These are phyloP conservation scores for Colletotrichum spinosum DNA, from an alignment of 2,329 filamentous ascomycete genomes.

Conservation along the genomic window DNA sequence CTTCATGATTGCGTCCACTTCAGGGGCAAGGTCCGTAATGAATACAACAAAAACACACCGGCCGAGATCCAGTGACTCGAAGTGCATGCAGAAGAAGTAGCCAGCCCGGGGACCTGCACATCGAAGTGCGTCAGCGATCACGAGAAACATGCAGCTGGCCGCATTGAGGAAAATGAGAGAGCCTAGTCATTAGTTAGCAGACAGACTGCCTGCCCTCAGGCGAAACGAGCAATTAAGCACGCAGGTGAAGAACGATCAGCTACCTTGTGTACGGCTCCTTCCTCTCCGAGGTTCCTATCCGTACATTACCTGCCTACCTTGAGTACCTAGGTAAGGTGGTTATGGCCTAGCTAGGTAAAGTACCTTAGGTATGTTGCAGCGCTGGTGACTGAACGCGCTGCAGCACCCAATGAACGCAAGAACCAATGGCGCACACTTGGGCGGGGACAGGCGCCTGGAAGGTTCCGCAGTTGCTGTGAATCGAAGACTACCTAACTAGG, in stretches of 20 bases:
- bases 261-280: no score
- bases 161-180: neutral
- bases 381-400: no score
- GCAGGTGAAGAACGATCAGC: no score
- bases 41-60: no score
- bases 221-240: neutral
- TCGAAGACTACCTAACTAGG: constrained; percentile 16
- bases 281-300: no score
- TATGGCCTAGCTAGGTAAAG: no score
- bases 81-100: constrained; percentile 26
- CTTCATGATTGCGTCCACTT: neutral
- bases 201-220: neutral
- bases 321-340: no score
- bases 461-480: constrained; percentile 17
- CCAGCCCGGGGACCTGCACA: constrained; percentile 19
- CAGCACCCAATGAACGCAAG: no score
- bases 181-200: neutral
- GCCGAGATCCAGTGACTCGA: constrained; percentile 31
- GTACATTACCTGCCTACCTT: no score
- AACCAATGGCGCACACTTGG: constrained; percentile 7
- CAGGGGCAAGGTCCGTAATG: neutral
- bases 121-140: constrained; percentile 20
- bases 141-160: constrained; percentile 26
- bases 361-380: no score
- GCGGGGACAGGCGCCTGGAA: constrained; percentile 25